Conservation (phyloP, 345 rosid species). For the Firmiana major region DNA sequence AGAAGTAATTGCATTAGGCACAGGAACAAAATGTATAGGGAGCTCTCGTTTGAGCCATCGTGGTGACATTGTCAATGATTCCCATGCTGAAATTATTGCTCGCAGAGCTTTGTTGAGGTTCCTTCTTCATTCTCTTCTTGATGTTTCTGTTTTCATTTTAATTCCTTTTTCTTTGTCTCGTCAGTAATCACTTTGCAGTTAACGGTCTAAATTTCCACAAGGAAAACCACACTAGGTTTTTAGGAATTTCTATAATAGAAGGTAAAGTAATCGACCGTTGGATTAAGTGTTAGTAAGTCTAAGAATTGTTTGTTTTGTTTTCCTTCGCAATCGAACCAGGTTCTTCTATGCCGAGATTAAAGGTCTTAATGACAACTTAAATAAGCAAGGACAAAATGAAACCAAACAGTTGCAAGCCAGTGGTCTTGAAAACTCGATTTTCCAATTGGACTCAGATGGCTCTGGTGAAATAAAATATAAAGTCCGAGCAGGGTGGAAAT, state of each 20-base stretch:
- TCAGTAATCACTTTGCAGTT: neutral
- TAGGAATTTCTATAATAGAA: neutral
- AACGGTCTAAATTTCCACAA: neutral
- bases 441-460: slow-evolving; percentile 33
- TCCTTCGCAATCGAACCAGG: slow-evolving; percentile 31
- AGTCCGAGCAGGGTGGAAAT: slow-evolving; percentile 49
- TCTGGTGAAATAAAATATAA: slow-evolving; percentile 34
- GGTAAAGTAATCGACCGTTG: neutral
- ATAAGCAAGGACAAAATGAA: slow-evolving; percentile 14
- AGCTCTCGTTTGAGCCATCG: slow-evolving; percentile 54
- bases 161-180: neutral
- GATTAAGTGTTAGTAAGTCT: neutral
- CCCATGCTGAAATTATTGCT: slow-evolving; percentile 84
- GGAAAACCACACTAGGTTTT: neutral
- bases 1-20: slow-evolving; percentile 74
- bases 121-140: neutral
- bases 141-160: neutral
- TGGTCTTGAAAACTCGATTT: slow-evolving; percentile 1
- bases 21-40: slow-evolving; percentile 84
- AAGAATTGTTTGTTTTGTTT: neutral
- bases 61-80: slow-evolving; percentile 83
- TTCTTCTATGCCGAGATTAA: slow-evolving; percentile 68
- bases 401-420: slow-evolving; percentile 13
- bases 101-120: slow-evolving; percentile 20
- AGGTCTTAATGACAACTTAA: slow-evolving; percentile 18